A percentile compares a stretch with the other conserved stretches of the same genome.
These are phyloP conservation scores for Neofusicoccum cordaticola DNA, from an alignment of 2,329 filamentous ascomycete genomes.

Conservation along the genomic window DNA sequence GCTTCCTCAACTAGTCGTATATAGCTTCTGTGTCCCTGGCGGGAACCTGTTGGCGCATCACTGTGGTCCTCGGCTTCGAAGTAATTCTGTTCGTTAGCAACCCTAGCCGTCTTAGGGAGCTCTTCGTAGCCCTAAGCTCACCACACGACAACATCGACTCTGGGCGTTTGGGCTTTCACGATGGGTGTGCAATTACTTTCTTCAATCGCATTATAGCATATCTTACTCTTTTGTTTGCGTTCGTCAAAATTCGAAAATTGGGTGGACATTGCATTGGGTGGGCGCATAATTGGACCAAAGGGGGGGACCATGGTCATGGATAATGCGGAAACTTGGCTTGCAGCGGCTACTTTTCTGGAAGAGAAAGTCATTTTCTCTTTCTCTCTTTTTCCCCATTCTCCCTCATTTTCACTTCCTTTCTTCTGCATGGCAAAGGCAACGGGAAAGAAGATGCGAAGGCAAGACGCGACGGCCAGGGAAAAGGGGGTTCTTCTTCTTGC, in stretches of 20 bases:
- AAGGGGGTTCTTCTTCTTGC: background rate
- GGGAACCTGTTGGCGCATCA: background rate
- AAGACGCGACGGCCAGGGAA: background rate
- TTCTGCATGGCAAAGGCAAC: background rate
- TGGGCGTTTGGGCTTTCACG: background rate
- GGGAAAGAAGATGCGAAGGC: background rate
- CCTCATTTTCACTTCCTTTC: background rate
- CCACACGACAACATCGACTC: background rate
- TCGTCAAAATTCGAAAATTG: conserved; percentile 14
- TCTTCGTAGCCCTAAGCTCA: background rate
- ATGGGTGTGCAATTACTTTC: background rate
- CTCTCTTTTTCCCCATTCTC: background rate
- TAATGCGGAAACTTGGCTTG: conserved; percentile 6
- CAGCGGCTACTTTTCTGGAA: background rate
- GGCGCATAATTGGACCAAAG: conserved; percentile 12
- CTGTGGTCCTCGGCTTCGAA: background rate
- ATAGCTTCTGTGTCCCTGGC: background rate
- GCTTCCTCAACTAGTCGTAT: conserved; percentile 83
- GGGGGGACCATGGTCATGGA: conserved; percentile 6
- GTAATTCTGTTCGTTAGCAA: background rate
- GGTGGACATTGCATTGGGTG: conserved; percentile 16
- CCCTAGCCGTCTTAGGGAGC: background rate
- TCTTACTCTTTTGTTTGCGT: background rate
- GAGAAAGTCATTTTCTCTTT: background rate
- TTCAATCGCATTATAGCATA: conserved; percentile 1